These are phyloP conservation scores for Pichia nanzhaoensis DNA, from an alignment of 805 yeast genomes.

Conservation along the genomic window DNA sequence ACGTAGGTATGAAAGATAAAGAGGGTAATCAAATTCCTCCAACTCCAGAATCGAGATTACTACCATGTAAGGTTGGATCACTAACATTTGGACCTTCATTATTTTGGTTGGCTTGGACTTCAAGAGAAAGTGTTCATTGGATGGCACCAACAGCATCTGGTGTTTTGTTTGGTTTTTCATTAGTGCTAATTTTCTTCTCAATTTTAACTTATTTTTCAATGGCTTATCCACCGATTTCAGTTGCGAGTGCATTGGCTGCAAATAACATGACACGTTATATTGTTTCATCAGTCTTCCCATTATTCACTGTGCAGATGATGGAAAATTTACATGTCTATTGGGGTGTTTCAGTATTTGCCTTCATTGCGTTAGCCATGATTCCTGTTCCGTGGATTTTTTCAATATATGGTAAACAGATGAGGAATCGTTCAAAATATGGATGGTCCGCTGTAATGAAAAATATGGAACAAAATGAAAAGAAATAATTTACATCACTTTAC, in stretches of 20 bases:
- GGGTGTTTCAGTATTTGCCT: conserved; percentile 67
- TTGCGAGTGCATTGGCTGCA: conserved; percentile 88
- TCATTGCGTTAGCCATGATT: conserved; percentile 59
- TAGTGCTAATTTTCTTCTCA: conserved; percentile 65
- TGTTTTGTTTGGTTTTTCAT: conserved; percentile 69
- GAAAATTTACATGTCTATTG: conserved; percentile 62
- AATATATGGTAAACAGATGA: conserved; percentile 49
- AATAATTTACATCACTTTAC: too few species aligned
- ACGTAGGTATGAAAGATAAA: conserved; percentile 46
- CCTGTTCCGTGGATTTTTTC: conserved; percentile 72
- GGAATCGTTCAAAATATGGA: conserved; percentile 53
- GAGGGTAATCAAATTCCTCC: conserved; percentile 49
- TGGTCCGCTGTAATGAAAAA: conserved; percentile 38
- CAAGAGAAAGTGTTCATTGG: conserved; percentile 59
- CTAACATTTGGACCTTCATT: conserved; percentile 58
- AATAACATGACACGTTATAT: conserved; percentile 73
- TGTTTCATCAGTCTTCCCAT: conserved; percentile 73
- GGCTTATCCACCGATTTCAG: conserved; percentile 65
- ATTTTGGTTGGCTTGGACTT: conserved; percentile 82
- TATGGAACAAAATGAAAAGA: conserved; percentile 10
- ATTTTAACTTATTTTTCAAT: conserved; percentile 62
- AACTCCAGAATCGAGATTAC: conserved; percentile 54
- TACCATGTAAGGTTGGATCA: conserved; percentile 62
- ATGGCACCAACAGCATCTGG: conserved; percentile 74
- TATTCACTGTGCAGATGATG: conserved; percentile 83